A percentile compares a stretch with the other conserved stretches of the same genome.
Conservation (phyloP, 2,329 filamentous ascomycete species). For the Pseudogymnoascus destructans region DNA sequence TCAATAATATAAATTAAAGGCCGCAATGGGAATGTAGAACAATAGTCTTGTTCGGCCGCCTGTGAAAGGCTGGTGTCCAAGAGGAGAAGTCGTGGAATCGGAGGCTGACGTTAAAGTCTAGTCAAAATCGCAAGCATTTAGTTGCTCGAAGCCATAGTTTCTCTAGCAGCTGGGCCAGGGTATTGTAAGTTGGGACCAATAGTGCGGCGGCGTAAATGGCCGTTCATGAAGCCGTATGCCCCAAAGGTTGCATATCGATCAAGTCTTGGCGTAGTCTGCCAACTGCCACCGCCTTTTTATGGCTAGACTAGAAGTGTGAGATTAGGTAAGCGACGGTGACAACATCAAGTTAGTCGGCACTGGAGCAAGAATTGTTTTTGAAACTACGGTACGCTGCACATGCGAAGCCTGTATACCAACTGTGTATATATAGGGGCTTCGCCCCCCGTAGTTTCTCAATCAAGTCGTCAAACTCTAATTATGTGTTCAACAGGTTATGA, state of each 20-base stretch:
- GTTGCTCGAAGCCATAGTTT: background rate
- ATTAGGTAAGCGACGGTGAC: background rate
- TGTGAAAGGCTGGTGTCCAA: background rate
- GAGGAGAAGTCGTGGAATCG: background rate
- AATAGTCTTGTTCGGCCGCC: background rate
- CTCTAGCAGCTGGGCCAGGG: background rate
- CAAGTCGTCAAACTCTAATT: too few species aligned
- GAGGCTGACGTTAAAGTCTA: background rate
- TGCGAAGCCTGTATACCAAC: too few species aligned
- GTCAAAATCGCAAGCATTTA: background rate
- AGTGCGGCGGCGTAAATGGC: background rate
- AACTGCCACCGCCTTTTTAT: background rate
- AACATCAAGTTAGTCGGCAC: background rate
- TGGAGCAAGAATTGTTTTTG: background rate
- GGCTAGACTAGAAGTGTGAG: background rate
- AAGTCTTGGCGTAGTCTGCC: background rate
- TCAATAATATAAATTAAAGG: background rate
- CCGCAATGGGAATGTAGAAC: background rate
- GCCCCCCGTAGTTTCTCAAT: too few species aligned
- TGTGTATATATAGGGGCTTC: too few species aligned
- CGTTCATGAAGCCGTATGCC: background rate
- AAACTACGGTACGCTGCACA: too few species aligned
- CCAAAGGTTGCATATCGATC: constrained; percentile 7
- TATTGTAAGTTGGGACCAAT: background rate
- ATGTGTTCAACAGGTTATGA: too few species aligned